Conservation (phyloP, 2,329 filamentous ascomycete species). For the Trichothecium sympodiale region DNA sequence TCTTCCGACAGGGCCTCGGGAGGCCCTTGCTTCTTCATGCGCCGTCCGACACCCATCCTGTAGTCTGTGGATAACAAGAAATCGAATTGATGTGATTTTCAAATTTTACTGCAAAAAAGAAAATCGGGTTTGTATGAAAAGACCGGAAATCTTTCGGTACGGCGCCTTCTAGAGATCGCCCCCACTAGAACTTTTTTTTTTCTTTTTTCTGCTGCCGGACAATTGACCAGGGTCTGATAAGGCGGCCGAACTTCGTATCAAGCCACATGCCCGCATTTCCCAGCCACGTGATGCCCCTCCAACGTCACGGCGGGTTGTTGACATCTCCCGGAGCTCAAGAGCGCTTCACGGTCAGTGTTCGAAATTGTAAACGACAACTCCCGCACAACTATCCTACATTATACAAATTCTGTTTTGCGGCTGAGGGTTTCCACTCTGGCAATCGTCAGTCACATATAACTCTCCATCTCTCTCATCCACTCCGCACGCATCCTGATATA, state of each 20-base stretch:
- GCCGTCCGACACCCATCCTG: conserved; percentile 78
- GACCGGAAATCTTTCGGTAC: neutral
- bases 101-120: neutral
- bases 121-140: neutral
- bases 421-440: neutral
- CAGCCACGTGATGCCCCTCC: conserved; percentile 13
- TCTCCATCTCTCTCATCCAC: no score
- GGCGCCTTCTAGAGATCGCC: conserved; percentile 9
- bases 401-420: no score
- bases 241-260: conserved; percentile 22
- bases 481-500: neutral
- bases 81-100: neutral
- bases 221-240: conserved; percentile 18
- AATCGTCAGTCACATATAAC: neutral
- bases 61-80: conserved; percentile 6
- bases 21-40: conserved; percentile 91
- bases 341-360: no score
- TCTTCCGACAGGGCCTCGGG: conserved; percentile 75
- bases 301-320: no score
- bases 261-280: no score
- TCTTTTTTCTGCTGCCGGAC: conserved; percentile 12
- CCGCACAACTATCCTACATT: no score
- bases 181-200: conserved; percentile 30
- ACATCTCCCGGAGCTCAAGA: no score
- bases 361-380: no score